phyloP scores from a whole-genome alignment of 2,329 filamentous ascomycete species.

The Grosmannia clavigera region DNA sequence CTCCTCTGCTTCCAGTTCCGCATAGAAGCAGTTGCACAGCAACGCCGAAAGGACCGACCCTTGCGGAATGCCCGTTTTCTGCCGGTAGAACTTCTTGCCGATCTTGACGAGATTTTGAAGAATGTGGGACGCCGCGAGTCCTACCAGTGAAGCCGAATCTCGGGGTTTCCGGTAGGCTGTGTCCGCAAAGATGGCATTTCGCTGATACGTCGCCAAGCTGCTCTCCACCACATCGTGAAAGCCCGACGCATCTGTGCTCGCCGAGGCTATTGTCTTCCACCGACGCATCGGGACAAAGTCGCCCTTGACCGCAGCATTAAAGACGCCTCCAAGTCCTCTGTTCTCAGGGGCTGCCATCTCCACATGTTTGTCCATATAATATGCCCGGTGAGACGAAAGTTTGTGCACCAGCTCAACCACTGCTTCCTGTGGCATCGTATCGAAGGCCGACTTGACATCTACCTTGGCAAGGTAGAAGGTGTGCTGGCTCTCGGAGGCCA shows the following conservation, averaged over 20 bases:
- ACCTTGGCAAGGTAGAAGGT: conserved; percentile 80
- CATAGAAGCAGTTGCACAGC: conserved; percentile 94
- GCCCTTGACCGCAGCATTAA: not conserved
- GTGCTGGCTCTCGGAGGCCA: conserved; percentile 23
- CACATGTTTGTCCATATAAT: conserved; percentile 61
- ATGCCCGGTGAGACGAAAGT: conserved; percentile 45
- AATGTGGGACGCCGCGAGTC: conserved; percentile 70
- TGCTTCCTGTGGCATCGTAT: conserved; percentile 77
- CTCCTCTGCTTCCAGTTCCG: conserved; percentile 61
- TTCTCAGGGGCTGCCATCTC: conserved; percentile 36
- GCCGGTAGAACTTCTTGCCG: conserved; percentile 77
- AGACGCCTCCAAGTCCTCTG: not conserved
- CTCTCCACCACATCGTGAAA: conserved; percentile 34
- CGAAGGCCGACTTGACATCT: conserved; percentile 86
- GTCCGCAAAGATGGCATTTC: conserved; percentile 68
- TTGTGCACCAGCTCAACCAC: conserved; percentile 54
- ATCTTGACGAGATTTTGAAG: conserved; percentile 75
- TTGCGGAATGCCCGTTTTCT: conserved; percentile 83
- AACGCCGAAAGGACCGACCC: conserved; percentile 79
- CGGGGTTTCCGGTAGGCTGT: conserved; percentile 46
- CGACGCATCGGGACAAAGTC: conserved; percentile 21
- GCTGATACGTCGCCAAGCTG: conserved; percentile 30
- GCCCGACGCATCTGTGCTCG: conserved; percentile 25
- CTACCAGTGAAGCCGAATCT: conserved; percentile 46
- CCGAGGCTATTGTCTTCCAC: conserved; percentile 41